Conservation (phyloP, 139 green algal species). For the Zygnema circumcarinatum region DNA sequence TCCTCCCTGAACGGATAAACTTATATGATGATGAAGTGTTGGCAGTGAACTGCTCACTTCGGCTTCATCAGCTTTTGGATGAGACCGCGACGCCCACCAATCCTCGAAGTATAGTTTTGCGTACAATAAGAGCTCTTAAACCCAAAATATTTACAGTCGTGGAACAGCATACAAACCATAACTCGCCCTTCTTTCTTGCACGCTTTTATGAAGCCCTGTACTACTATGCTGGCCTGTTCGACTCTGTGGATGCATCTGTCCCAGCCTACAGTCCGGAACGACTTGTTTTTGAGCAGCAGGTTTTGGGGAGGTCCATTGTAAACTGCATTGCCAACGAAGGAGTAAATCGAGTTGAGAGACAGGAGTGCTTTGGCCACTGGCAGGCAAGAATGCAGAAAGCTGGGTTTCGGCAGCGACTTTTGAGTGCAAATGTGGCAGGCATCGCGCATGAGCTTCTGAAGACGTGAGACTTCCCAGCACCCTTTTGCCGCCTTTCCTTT, state of each 20-base stretch:
- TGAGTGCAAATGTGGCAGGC: neutral
- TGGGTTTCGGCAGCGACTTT: neutral
- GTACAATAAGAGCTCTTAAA: constrained; percentile 3
- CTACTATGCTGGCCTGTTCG: constrained; percentile 36
- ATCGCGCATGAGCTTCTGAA: neutral
- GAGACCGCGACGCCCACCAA: constrained; percentile 41
- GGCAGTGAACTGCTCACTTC: constrained; percentile 41
- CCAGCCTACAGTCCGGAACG: neutral
- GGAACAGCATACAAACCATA: constrained; percentile 4
- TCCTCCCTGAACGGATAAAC: neutral
- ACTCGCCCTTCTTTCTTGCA: constrained; percentile 32
- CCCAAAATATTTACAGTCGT: constrained; percentile 4
- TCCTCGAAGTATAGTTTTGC: neutral
- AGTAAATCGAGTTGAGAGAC: neutral
- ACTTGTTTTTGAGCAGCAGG: constrained; percentile 26
- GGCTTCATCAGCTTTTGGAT: constrained; percentile 48
- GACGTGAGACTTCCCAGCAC: constrained; percentile 3
- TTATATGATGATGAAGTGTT: constrained; percentile 29
- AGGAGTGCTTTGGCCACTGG: neutral
- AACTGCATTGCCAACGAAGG: constrained; percentile 15
- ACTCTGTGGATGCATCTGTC: neutral
- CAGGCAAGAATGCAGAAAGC: neutral
- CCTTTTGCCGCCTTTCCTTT: neutral
- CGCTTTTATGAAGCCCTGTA: constrained; percentile 38
- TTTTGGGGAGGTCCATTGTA: constrained; percentile 37